Evolutionary conservation across 2,329 filamentous ascomycete species (phyloP), one percentile per base, ranked within the genome.

Genomic region (Leptographium procerum): DNA sequence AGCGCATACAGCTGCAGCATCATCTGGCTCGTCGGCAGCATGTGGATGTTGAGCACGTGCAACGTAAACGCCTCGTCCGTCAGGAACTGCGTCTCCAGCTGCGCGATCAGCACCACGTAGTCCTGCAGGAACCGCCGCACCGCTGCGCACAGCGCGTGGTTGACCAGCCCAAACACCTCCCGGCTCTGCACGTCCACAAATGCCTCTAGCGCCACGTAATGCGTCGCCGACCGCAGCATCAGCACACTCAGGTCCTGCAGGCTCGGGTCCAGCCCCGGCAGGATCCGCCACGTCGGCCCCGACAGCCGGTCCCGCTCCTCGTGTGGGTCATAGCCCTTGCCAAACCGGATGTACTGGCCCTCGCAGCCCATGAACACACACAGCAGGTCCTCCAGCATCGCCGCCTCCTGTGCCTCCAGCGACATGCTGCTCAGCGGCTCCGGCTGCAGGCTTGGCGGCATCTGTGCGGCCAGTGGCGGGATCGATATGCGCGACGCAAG

Each of bases 311-410:
- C 90, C 66, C 92, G 89, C 73, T 99, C 94, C 56, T 89, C 84
- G 3, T 80, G 75, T 0, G 91, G 90, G 65, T 96, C 86, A 69
- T 95, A 97, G 10, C 82, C 81, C 64, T 89, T 87, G 60, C 81
- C 82, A 69, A 90, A 97, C 58, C 89, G 88, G 61, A 99, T 88
- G 69, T 97, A 97, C 70, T 96, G 91, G n/a, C 94, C 94, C 72
- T 99, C 94, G 63, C 91, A 96, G 28, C 94, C 94, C 91, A 99
- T 96, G 66, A 97, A 95, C 6, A 95, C 91, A 68, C 92, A 96
- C 40, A 97, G 73, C 19, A 99, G 73, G 66, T 99, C 94, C 65
- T 96, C 91, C 50, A 97, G 77, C 52, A 99, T 87, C 10, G 84
- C 88, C 28, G 85, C 83, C 73, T 99, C 94, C 70, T 99, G 94